Conservation (phyloP, 2,329 filamentous ascomycete genomes). For the Delphinella strobiligena region DNA sequence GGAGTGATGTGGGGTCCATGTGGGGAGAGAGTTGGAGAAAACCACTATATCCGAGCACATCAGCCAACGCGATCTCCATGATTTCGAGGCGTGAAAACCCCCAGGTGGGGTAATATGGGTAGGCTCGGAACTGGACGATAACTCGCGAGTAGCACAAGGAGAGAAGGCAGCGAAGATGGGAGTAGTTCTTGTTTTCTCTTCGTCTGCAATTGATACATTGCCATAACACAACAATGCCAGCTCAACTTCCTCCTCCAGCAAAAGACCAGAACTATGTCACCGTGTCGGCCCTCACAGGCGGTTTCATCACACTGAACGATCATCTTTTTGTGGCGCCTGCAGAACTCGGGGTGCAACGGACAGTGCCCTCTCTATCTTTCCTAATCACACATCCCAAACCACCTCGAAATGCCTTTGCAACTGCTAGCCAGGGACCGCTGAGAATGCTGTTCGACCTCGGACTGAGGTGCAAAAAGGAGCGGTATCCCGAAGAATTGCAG, state of each 20-base stretch:
- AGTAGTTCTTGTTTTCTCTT: not conserved
- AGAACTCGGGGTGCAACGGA: conserved; percentile 29
- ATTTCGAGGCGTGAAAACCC: no score
- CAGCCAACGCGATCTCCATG: no score
- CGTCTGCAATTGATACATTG: not conserved
- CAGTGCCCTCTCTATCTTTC: conserved; percentile 43
- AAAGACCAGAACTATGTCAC: not conserved
- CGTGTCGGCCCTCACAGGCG: conserved; percentile 3
- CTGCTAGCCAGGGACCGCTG: conserved; percentile 15
- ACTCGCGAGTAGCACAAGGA: no score
- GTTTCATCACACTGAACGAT: conserved; percentile 33
- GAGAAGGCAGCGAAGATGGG: not conserved
- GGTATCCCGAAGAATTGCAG: conserved; percentile 33
- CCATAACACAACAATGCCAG: not conserved
- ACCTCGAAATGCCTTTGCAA: conserved; percentile 1
- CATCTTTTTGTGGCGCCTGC: conserved; percentile 34
- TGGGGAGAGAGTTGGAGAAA: not conserved
- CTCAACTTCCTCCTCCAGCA: not conserved
- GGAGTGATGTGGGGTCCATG: not conserved
- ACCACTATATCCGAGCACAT: not conserved
- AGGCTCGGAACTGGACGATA: no score
- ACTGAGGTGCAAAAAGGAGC: conserved; percentile 31
- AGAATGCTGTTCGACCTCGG: conserved; percentile 43
- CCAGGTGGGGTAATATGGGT: no score
- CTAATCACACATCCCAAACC: conserved; percentile 33